Percentiles rank a stretch among this genome's conserved stretches.
phyloP scores from a whole-genome alignment of 1,139 yeast genomes.

The Blastobotrys indianensis region DNA sequence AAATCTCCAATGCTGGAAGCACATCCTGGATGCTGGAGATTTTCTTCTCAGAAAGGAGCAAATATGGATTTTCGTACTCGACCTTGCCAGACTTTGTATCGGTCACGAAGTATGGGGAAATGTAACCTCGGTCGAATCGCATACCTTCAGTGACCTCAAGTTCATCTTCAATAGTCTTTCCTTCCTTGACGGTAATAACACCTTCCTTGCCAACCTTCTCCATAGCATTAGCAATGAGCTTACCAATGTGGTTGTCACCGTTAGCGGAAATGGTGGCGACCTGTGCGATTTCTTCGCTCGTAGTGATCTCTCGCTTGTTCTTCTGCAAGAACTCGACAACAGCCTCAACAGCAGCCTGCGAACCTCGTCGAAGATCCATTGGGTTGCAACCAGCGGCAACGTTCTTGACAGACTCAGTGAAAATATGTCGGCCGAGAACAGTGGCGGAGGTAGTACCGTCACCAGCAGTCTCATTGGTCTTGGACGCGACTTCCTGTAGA shows the following conservation, averaged over 20 bases:
- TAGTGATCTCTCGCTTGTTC: constrained; percentile 95
- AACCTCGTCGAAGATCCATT: constrained; percentile 98
- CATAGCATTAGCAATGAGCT: constrained; percentile 93
- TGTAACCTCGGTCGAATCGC: constrained; percentile 98
- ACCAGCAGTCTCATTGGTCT: constrained; percentile 98
- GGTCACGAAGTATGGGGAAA: constrained; percentile 96
- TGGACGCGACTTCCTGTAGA: constrained; percentile 95
- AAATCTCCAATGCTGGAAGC: constrained; percentile 88
- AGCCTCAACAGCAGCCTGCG: constrained; percentile 97
- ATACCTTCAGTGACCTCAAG: constrained; percentile 98
- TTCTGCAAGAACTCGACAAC: constrained; percentile 83
- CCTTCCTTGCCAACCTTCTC: constrained; percentile 99
- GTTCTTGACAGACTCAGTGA: constrained; percentile 95
- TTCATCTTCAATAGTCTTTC: constrained; percentile 94
- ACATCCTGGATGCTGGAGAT: constrained; percentile 88
- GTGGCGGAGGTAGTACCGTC: constrained; percentile 99
- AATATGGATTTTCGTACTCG: constrained; percentile 92
- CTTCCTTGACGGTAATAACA: constrained; percentile 96
- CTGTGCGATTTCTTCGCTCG: constrained; percentile 96
- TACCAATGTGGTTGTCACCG: constrained; percentile 93
- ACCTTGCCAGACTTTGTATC: constrained; percentile 95
- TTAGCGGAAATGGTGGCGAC: constrained; percentile 98
- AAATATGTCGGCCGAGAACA: constrained; percentile 92
- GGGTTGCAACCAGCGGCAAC: constrained; percentile 99
- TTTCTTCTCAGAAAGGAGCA: constrained; percentile 91